A percentile compares a stretch with the other conserved stretches of the same genome.
Conservation (phyloP, 2,329 filamentous ascomycete genomes). For the Fusarium kyushuense region DNA sequence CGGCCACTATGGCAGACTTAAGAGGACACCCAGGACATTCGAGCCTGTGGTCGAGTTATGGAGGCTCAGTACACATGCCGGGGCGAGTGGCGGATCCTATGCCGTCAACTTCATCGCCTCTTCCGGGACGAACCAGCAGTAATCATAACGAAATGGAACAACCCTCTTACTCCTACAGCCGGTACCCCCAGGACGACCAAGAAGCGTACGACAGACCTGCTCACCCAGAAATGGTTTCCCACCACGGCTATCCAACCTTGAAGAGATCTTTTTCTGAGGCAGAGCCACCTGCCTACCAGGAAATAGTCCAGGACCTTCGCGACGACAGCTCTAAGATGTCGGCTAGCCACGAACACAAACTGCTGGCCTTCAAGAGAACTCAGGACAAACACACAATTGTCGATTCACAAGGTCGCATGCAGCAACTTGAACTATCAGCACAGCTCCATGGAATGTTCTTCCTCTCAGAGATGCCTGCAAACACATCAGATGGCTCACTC, state of each 20-base stretch:
- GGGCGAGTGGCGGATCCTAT: constrained; percentile 64
- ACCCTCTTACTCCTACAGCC: constrained; percentile 63
- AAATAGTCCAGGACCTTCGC: constrained; percentile 71
- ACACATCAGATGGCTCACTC: constrained; percentile 66
- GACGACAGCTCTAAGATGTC: constrained; percentile 69
- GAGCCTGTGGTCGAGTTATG: constrained; percentile 70
- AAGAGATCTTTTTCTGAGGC: constrained; percentile 70
- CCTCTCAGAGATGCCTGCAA: constrained; percentile 81
- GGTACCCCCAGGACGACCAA: constrained; percentile 67
- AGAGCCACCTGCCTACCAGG: constrained; percentile 67
- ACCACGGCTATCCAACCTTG: constrained; percentile 66
- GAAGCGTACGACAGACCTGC: constrained; percentile 67
- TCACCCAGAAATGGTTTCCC: constrained; percentile 60
- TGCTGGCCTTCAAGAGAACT: constrained; percentile 68
- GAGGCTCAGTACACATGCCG: constrained; percentile 65
- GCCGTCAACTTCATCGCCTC: constrained; percentile 60
- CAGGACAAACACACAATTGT: constrained; percentile 72
- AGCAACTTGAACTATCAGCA: constrained; percentile 73
- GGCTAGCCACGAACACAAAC: constrained; percentile 71
- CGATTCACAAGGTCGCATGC: constrained; percentile 69
- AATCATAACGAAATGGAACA: constrained; percentile 64
- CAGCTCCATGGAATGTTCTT: constrained; percentile 93
- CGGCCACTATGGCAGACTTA: constrained; percentile 73
- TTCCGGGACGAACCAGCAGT: constrained; percentile 63
- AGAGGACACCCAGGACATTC: constrained; percentile 69